Conservation (phyloP, 169 alveolate genomes). For the Cryptosporidium ryanae region DNA sequence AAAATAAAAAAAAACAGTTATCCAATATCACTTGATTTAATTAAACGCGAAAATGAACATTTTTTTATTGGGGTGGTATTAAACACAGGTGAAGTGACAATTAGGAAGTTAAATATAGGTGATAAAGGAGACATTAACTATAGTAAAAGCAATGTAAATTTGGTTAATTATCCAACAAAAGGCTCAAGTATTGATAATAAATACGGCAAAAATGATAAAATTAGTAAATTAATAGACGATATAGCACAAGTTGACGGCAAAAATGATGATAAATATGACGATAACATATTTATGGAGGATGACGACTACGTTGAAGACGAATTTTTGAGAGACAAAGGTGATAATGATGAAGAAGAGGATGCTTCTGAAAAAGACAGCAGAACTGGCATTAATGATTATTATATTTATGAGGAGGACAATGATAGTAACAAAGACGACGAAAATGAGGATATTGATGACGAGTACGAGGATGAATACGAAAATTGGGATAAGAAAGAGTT, state of each 20-base stretch:
- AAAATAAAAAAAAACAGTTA: not conserved
- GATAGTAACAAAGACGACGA: not conserved
- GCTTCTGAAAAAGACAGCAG: not conserved
- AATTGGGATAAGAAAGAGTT: conserved; percentile 61
- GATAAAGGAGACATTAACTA: not conserved
- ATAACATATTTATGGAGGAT: not conserved
- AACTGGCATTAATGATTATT: not conserved
- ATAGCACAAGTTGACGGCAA: not conserved
- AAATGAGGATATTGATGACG: conserved; percentile 22
- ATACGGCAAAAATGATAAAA: not conserved
- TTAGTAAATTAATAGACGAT: conserved; percentile 19
- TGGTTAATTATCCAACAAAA: too few species aligned
- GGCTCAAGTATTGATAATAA: not conserved
- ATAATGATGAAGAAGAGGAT: not conserved
- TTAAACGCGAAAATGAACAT: not conserved
- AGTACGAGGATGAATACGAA: conserved; percentile 44
- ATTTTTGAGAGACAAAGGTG: not conserved
- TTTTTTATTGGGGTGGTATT: conserved; percentile 12
- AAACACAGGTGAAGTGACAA: conserved; percentile 21
- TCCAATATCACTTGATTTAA: conserved; percentile 1
- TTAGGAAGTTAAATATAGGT: conserved; percentile 2
- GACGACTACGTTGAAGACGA: not conserved
- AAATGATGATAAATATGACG: not conserved
- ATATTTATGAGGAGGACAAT: not conserved
- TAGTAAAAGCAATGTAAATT: not conserved